A percentile compares a stretch with the other conserved stretches of the same genome.
These are phyloP conservation scores for Trichosporon coremiiforme DNA, from an alignment of 1,284 basidiomycete species.

Conservation along the genomic window DNA sequence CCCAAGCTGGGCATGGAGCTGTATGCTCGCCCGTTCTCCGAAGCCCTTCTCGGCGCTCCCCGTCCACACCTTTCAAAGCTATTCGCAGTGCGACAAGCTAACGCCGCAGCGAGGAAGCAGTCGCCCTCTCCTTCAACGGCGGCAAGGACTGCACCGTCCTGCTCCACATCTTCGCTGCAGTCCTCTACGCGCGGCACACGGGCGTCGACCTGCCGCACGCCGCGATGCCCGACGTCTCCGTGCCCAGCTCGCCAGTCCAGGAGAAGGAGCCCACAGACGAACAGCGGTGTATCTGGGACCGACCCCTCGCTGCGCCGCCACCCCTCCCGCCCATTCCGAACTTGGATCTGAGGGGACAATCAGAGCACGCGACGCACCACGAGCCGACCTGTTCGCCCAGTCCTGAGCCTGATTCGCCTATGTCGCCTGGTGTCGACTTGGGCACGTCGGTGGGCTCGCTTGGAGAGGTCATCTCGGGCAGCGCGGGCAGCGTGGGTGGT, in stretches of 20 bases:
- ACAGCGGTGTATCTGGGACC: conserved; percentile 15
- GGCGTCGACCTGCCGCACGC: conserved; percentile 1
- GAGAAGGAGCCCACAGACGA: conserved; percentile 19
- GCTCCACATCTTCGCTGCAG: conserved; percentile 81
- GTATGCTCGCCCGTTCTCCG: too few species aligned
- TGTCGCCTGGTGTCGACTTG: conserved; percentile 1
- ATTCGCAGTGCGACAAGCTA: background rate
- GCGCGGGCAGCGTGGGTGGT: too few species aligned
- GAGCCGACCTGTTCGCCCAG: conserved; percentile 33
- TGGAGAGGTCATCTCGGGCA: too few species aligned
- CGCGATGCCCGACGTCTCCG: background rate
- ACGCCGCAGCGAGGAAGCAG: conserved; percentile 62
- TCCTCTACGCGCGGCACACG: conserved; percentile 58
- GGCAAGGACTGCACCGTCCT: conserved; percentile 98
- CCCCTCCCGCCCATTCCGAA: conserved; percentile 23
- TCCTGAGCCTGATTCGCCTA: conserved; percentile 35
- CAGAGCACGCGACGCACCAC: conserved; percentile 27
- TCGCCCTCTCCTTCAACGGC: conserved; percentile 93
- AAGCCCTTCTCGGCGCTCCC: too few species aligned
- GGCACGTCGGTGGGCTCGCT: too few species aligned
- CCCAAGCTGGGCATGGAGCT: too few species aligned
- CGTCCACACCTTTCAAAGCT: too few species aligned
- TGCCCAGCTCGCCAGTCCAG: background rate
- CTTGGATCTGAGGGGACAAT: background rate
- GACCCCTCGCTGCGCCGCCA: conserved; percentile 27